Evolutionary conservation across 2,329 filamentous ascomycete species (phyloP).

Genomic region (Fusarium nodosum): DNA sequence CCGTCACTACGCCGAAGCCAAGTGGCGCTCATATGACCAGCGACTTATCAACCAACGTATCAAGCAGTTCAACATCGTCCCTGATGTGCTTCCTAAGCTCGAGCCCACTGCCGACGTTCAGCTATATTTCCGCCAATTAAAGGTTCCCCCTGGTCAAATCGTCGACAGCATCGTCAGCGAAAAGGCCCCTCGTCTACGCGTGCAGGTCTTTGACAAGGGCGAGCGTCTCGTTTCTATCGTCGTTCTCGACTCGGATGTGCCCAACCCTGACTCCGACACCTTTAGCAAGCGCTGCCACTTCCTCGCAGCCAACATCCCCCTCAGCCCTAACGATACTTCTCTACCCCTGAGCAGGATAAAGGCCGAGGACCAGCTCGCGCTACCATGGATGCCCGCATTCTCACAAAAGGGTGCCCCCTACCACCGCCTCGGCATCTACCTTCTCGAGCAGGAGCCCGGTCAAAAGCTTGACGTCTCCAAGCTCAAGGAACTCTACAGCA

Average conservation of each 20-base stretch:
- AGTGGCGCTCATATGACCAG: slow-evolving; percentile 88
- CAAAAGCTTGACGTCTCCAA: slow-evolving; percentile 68
- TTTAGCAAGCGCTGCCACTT: slow-evolving; percentile 90
- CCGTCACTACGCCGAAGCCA: slow-evolving; percentile 85
- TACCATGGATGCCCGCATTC: slow-evolving; percentile 87
- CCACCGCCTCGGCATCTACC: slow-evolving; percentile 86
- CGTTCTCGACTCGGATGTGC: slow-evolving; percentile 92
- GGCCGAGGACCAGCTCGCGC: slow-evolving; percentile 74
- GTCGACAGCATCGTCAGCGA: slow-evolving; percentile 82
- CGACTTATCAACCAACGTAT: slow-evolving; percentile 87
- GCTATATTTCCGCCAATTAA: slow-evolving; percentile 80
- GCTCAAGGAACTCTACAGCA: slow-evolving; percentile 66
- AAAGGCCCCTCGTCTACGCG: slow-evolving; percentile 77
- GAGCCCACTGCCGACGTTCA: slow-evolving; percentile 84
- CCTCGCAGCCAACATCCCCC: slow-evolving; percentile 76
- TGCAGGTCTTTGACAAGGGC: slow-evolving; percentile 88
- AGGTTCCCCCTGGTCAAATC: slow-evolving; percentile 81
- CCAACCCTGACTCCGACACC: slow-evolving; percentile 78
- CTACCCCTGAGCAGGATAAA: slow-evolving; percentile 75
- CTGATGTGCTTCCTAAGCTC: slow-evolving; percentile 86
- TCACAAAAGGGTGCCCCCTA: slow-evolving; percentile 92
- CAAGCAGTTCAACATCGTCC: slow-evolving; percentile 85
- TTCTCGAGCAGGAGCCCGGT: slow-evolving; percentile 82
- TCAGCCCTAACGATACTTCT: slow-evolving; percentile 66
- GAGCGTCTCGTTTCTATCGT: slow-evolving; percentile 86